Conservation (phyloP, 768 basidiomycete genomes). For the Mycena albidolilacea region DNA sequence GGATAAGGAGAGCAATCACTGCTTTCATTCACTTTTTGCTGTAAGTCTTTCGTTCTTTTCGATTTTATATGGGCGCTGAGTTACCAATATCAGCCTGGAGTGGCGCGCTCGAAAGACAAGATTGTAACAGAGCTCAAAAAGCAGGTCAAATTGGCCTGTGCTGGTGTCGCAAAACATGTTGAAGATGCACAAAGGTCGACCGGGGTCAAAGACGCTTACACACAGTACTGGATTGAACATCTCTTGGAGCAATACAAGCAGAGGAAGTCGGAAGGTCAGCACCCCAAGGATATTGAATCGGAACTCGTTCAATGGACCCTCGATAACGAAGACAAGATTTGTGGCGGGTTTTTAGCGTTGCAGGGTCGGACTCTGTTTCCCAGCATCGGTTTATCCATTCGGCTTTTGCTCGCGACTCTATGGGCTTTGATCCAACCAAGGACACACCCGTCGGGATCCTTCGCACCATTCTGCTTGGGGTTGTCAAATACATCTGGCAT, state of each 20-base stretch:
- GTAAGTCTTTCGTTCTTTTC: slow-evolving; percentile 30
- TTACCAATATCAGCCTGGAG: slow-evolving; percentile 40
- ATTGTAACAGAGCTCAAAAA: slow-evolving; percentile 44
- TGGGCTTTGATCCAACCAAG: slow-evolving; percentile 32
- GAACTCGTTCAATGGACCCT: slow-evolving; percentile 49
- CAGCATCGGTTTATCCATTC: too few relatives aligned
- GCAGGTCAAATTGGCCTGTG: slow-evolving; percentile 51
- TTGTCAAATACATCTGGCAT: slow-evolving; percentile 50
- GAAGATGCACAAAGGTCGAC: slow-evolving; percentile 46
- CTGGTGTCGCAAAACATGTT: slow-evolving; percentile 49
- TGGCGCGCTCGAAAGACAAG: slow-evolving; percentile 40
- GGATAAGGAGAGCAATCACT: slow-evolving; percentile 48
- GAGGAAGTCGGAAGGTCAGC: slow-evolving; percentile 37
- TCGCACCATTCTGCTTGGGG: slow-evolving; percentile 47
- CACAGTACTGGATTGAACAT: slow-evolving; percentile 55
- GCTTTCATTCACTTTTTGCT: slow-evolving; percentile 52
- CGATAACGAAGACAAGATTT: slow-evolving; percentile 41
- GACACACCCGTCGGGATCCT: slow-evolving; percentile 47
- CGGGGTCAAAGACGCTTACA: slow-evolving; percentile 57
- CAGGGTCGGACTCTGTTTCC: slow-evolving; percentile 28
- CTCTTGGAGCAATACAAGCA: slow-evolving; percentile 45
- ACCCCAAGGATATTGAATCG: slow-evolving; percentile 39
- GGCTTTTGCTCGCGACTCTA: neutral
- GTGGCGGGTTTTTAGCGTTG: slow-evolving; percentile 50
- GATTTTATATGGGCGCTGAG: too few relatives aligned